Evolutionary conservation across 1,284 basidiomycete species (phyloP), one percentile per base, ranked within the genome.

Genomic region (Melampsora abietis-canadensis): DNA sequence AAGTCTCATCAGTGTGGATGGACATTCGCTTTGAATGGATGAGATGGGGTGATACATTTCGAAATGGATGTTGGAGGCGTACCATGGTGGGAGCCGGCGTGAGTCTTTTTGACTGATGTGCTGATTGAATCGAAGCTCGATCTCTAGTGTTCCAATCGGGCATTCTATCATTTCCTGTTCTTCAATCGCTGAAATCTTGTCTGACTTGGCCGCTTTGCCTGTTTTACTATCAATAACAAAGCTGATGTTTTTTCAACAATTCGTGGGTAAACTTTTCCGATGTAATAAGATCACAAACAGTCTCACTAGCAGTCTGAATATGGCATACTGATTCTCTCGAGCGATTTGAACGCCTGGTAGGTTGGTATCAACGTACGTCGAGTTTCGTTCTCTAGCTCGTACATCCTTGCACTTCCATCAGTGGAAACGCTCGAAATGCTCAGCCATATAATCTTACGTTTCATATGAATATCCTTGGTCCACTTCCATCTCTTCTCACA

Each of bases 241-340:
- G 70, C 65, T 79, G 60, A 77, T 76, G 76, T 77, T 78, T 63
- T 78, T 79, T 51, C 76, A 76, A 59, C 76, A 76, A 64, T 70
- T 78, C 21, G 72, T 77, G 24, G 76, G 78, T 77, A 27, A 57
- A 57, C 51, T 78, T 44, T 44, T 44, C 78, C 57, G 77, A 78
- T 68, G 76, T 75, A 14, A 31, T 78, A 2, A 57, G 27, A 24
- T 66, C 8, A 14, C 27, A 40, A 54, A 21, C 31, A 54, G 68
- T 12, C 19, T 59, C 30, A 17, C 66, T 65, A 17, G 12, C 37
- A 79, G 78, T 14, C 17, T 19, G 21, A 21, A 12, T 27, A 57
- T n/a, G 51, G 7, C 51, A 27, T 21, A 17, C 51, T 57, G 51
- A 57, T 14, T 57, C 51, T 12, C 27, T 14, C 51, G n/a, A 57